phyloP scores from a whole-genome alignment of 2,329 filamentous ascomycete genomes.

The Penicillium sp. region DNA sequence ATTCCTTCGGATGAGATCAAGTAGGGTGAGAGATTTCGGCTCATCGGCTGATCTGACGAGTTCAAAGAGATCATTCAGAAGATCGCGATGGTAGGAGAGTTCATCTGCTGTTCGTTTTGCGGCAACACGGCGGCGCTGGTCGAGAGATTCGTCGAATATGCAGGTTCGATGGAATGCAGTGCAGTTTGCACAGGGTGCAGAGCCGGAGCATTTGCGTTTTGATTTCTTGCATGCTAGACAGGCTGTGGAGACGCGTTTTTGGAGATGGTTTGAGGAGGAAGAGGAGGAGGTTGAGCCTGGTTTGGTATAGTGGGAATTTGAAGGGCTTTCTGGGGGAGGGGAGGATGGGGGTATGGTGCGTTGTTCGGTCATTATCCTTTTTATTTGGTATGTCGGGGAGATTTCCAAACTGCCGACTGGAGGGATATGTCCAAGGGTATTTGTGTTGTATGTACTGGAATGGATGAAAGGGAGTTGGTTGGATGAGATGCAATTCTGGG shows the following conservation, averaged over 20 bases:
- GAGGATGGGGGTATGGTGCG: conserved; percentile 28
- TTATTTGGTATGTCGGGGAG: no score
- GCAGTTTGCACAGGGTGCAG: conserved; percentile 40
- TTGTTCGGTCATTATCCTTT: conserved; percentile 21
- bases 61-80: conserved; percentile 37
- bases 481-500: not conserved
- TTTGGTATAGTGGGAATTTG: conserved; percentile 6
- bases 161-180: conserved; percentile 35
- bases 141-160: conserved; percentile 60
- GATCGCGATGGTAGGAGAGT: conserved; percentile 39
- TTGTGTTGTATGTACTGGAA: not conserved
- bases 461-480: not conserved
- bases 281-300: not conserved
- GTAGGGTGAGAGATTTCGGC: conserved; percentile 25
- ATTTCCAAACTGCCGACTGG: not conserved
- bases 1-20: conserved; percentile 38
- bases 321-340: conserved; percentile 12
- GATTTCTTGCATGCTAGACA: conserved; percentile 43
- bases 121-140: conserved; percentile 48
- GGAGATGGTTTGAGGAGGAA: conserved; percentile 1
- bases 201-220: conserved; percentile 42
- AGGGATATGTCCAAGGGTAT: not conserved
- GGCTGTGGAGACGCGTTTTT: conserved; percentile 41
- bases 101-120: conserved; percentile 43
- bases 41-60: conserved; percentile 35